Evolutionary conservation across 257 asterid genomes (phyloP).

Genomic region (Nicotiana obtusifolia): DNA sequence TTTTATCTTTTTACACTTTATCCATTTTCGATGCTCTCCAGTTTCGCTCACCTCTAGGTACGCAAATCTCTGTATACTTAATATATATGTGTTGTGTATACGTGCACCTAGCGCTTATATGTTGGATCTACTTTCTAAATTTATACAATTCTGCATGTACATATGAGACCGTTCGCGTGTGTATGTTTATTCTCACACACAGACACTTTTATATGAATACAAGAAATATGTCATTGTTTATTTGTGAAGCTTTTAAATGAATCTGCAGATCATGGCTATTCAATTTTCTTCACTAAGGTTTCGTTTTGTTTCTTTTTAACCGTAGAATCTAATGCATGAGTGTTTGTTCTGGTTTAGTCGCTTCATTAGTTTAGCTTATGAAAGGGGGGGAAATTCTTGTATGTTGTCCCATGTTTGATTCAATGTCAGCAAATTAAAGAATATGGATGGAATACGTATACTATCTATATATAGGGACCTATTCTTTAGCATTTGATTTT

Average conservation of each 20-base stretch:
- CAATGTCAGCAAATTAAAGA: too few relatives aligned
- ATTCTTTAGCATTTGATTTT: too few relatives aligned
- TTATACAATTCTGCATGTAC: too few relatives aligned
- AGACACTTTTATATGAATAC: too few relatives aligned
- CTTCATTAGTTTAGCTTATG: neutral
- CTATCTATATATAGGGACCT: too few relatives aligned
- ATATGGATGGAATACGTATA: too few relatives aligned
- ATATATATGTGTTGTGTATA: neutral
- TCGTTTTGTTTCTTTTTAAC: neutral
- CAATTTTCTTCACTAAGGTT: neutral
- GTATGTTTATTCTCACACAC: too few relatives aligned
- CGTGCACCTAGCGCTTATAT: neutral
- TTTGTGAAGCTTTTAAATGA: neutral
- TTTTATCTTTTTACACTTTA: neutral
- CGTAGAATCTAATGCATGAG: neutral
- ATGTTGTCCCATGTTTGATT: neutral
- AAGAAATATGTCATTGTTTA: neutral
- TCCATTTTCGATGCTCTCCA: neutral
- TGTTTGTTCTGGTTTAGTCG: neutral
- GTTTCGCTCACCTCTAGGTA: neutral
- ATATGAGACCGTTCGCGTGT: neutral
- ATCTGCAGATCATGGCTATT: neutral
- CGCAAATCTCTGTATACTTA: neutral
- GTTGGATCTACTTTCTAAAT: neutral
- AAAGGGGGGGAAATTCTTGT: neutral